Conservation (phyloP, 208 protist species). For the Leishmania mexicana region DNA sequence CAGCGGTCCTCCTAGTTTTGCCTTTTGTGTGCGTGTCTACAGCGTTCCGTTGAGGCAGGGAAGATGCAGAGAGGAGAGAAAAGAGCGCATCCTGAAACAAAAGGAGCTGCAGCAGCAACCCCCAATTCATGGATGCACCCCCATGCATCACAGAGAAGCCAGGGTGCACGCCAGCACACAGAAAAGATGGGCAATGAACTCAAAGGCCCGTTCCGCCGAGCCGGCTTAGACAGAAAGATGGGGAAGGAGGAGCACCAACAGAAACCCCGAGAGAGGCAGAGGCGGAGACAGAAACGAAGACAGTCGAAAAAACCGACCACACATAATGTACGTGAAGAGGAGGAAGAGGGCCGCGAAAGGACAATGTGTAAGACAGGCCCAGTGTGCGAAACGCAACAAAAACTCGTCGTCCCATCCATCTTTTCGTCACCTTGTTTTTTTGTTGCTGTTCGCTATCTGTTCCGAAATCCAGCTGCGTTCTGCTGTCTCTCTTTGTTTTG, state of each 20-base stretch:
- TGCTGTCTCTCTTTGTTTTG: conserved; percentile 2
- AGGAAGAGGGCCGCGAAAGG: neutral
- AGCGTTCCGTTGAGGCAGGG: neutral
- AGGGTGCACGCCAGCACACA: neutral
- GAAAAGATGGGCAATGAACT: neutral
- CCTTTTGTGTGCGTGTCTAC: neutral
- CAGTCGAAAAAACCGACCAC: neutral
- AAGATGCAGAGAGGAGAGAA: neutral
- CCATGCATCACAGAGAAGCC: neutral
- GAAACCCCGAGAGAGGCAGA: neutral
- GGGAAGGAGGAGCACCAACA: neutral
- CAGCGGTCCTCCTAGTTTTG: neutral
- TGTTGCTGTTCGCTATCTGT: neutral
- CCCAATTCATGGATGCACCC: neutral
- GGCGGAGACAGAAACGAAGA: neutral
- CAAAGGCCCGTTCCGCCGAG: neutral
- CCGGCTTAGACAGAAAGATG: neutral
- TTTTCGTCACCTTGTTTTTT: neutral
- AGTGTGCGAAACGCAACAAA: neutral
- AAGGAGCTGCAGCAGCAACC: neutral
- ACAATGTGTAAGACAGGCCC: neutral
- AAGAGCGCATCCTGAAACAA: neutral
- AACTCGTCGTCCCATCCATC: neutral
- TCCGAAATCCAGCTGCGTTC: neutral
- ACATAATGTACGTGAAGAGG: neutral